Base-by-base conservation (phyloP, 139 green algal genomes). In the Chlorella sorokiniana region DNA sequence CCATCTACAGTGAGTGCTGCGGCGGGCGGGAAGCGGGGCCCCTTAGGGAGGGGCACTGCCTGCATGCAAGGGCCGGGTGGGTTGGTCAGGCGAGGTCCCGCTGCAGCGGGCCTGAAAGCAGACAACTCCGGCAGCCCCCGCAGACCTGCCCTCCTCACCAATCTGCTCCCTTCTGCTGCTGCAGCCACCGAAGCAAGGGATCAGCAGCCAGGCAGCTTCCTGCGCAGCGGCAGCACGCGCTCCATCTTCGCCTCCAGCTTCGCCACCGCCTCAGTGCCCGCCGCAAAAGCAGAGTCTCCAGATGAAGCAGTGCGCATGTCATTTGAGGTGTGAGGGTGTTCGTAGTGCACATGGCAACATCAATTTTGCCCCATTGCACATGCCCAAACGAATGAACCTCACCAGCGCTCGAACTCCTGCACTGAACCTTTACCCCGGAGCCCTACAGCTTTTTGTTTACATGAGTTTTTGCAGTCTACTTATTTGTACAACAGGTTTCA, bases 171-270 rank as follows among this genome's bases (percentile, higher is more conserved):
- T 16, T 1, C 37, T 31, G n/a, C 37, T 59, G 48, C 18, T 72
- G 65, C 65, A 72, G 65, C 68, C 6, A 75, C 68, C 41, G 68
- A 75, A 1, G n/a, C 40, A 40, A 29, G 29, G 68, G 35, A 40
- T 20, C 68, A 75, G 35, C 41, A 75, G 68, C 68, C 68, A 1
- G 68, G 40, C 68, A 59, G 41, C 68, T 75, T 75, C 68, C 40
- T 41, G 3, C 68, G 41, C 27, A 75, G 68, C 68, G 22, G 25
- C 41, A 75, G 68, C 68, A 75, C 27, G 25, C 38, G 3, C 9
- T 44, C 33, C 5, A 18, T 41, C 63, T 59, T 59, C 48, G 16
- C 48, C 16, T 59, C 48, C 48, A 59, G 14, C 48, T 25, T 59
- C 48, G 48, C 16, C 48, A 59, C 48, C 48, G 14, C 48, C 14